These are phyloP conservation scores for Vitis hybrid DNA, from an alignment of 177 flowering plant genomes.

Conservation along the genomic window DNA sequence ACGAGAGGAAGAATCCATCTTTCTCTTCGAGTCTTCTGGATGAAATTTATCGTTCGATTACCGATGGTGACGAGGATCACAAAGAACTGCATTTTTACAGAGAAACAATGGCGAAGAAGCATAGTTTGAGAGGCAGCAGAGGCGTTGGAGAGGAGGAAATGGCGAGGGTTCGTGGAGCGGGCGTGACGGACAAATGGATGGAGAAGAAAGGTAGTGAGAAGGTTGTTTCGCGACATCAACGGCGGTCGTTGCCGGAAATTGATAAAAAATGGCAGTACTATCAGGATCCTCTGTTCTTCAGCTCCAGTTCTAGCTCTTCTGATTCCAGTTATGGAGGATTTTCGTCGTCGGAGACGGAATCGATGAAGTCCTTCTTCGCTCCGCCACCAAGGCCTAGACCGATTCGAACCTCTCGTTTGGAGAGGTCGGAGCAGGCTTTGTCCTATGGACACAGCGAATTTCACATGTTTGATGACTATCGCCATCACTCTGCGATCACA, in stretches of 20 bases:
- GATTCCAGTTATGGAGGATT: slow-evolving; percentile 47
- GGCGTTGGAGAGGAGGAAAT: slow-evolving; percentile 15
- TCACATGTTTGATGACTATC: slow-evolving; percentile 16
- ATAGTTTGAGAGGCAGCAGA: slow-evolving; percentile 7
- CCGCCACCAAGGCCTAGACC: slow-evolving; percentile 31
- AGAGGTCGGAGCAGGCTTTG: slow-evolving; percentile 15
- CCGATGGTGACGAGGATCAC: slow-evolving; percentile 15
- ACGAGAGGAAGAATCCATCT: slow-evolving; percentile 30
- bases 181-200: slow-evolving; percentile 45
- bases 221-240: background rate
- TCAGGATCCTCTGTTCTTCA: slow-evolving; percentile 33
- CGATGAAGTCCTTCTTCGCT: slow-evolving; percentile 22
- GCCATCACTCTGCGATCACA: slow-evolving; percentile 7
- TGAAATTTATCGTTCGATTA: slow-evolving; percentile 52
- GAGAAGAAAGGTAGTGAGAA: slow-evolving; percentile 30
- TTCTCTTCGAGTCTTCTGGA: slow-evolving; percentile 54
- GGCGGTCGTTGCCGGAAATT: slow-evolving; percentile 5
- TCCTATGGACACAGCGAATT: slow-evolving; percentile 18
- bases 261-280: slow-evolving; percentile 15
- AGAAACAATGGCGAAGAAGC: slow-evolving; percentile 23
- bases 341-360: slow-evolving; percentile 51
- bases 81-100: slow-evolving; percentile 13
- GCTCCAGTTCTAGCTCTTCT: slow-evolving; percentile 41
- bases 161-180: slow-evolving; percentile 21
- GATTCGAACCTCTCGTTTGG: slow-evolving; percentile 17